Evolutionary conservation across 768 basidiomycete species (phyloP).

Genomic region (Tephrocybe sp.): DNA sequence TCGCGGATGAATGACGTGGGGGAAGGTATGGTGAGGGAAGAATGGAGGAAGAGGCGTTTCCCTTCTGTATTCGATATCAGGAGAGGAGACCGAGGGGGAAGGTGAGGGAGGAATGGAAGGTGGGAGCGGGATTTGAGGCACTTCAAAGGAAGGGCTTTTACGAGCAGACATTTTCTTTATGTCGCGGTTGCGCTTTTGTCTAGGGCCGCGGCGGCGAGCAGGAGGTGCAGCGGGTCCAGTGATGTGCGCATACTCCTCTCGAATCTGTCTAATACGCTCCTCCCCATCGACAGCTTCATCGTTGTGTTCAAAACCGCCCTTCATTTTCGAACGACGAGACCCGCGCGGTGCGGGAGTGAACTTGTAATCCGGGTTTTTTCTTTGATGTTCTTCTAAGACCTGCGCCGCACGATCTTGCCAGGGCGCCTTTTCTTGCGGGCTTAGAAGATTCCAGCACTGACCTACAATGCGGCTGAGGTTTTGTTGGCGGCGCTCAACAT

Average conservation of each 20-base stretch:
- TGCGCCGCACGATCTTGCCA: slow-evolving; percentile 48
- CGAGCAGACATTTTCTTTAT: slow-evolving; percentile 4
- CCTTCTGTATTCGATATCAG: slow-evolving; percentile 11
- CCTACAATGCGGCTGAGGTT: slow-evolving; percentile 71
- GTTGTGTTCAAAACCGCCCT: slow-evolving; percentile 18
- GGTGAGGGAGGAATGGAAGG: slow-evolving; percentile 16
- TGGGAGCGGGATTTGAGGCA: slow-evolving; percentile 6
- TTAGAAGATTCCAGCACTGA: slow-evolving; percentile 60
- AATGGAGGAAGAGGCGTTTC: slow-evolving; percentile 16
- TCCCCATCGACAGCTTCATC: slow-evolving; percentile 15
- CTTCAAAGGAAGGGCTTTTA: slow-evolving; percentile 5
- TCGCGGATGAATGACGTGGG: slow-evolving; percentile 23
- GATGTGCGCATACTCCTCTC: slow-evolving; percentile 32
- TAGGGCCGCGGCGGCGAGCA: slow-evolving; percentile 30
- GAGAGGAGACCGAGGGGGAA: slow-evolving; percentile 14
- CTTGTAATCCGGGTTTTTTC: slow-evolving; percentile 57
- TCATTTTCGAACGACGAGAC: slow-evolving; percentile 31
- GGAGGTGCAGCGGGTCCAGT: slow-evolving; percentile 34
- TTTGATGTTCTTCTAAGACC: slow-evolving; percentile 45
- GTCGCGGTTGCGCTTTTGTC: slow-evolving; percentile 21
- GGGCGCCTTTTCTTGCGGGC: slow-evolving; percentile 39
- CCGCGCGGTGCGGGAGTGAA: slow-evolving; percentile 48
- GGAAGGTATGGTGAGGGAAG: slow-evolving; percentile 22
- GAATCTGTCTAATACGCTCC: slow-evolving; percentile 29
- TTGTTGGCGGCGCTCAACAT: slow-evolving; percentile 67